Base-by-base conservation (phyloP, 1,284 basidiomycete genomes). In the Retiboletus fuscus region DNA sequence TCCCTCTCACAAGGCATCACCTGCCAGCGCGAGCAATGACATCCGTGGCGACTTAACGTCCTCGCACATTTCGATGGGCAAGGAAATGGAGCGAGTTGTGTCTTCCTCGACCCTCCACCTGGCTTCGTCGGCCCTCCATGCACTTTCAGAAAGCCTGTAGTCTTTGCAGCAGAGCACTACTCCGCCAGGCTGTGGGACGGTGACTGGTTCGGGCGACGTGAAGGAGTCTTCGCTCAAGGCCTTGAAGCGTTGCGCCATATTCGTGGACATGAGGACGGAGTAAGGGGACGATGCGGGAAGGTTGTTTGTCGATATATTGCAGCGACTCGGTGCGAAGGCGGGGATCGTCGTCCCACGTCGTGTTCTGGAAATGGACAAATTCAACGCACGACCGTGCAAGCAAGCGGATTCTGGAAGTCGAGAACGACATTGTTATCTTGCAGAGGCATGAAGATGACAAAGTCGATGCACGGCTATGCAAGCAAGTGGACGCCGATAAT, bases 221-320 rank as follows among this genome's bases (percentile, higher is more conserved):
- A n/a, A n/a, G n/a, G n/a, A n/a, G n/a, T n/a, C n/a, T n/a, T n/a
- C n/a, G n/a, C n/a, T n/a, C n/a, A 84, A 85, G 66, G 85, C 92
- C 41, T 83, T 97, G 74, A 91, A 92, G 69, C 90, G 91, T 16
- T 97, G 96, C 66, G 89, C 90, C 2, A 92, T 96, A 10, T 97
- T 95, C 77, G 95, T 98, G 60, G 96, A 98, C 79, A 95, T 98
- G 28, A 86, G 91, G 74, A 96, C 94, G 5, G 92, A 93, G 47
- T 93, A 95, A 72, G 95, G 96, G 2, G 93, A 95, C 66, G 94
- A 97, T 78, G 93, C 94, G 0, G 91, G 93, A 0, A 87, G 87
- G 24, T 82, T 96, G 71, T 97, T 97, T 79, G 88, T 91, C 7
- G 94, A 96, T 67, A 96, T 97, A 91, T 81, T 98, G 72, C 89